Evolutionary conservation across 2,329 filamentous ascomycete species (phyloP).

Genomic region (Aspergillus bombycis): DNA sequence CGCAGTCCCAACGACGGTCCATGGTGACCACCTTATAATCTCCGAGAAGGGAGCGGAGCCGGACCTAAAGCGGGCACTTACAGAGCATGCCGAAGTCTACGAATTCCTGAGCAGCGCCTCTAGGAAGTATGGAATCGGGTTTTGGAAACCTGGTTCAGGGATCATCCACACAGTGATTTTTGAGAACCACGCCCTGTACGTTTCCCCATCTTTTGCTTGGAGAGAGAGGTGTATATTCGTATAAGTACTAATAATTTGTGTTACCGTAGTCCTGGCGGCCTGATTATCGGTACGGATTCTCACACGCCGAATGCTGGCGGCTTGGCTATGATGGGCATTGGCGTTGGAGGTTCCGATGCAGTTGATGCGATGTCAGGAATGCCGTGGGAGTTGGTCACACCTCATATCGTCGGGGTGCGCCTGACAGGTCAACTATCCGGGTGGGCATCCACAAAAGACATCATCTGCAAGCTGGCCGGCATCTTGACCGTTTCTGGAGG

Average conservation of each 20-base stretch:
- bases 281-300: slow-evolving; percentile 93
- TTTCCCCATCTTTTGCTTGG: too few species aligned
- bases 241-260: too few species aligned
- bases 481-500: slow-evolving; percentile 95
- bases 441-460: slow-evolving; percentile 91
- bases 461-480: slow-evolving; percentile 93
- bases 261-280: slow-evolving; percentile 69
- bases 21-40: slow-evolving; percentile 46
- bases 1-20: slow-evolving; percentile 43
- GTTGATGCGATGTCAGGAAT: slow-evolving; percentile 36
- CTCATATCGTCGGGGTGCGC: slow-evolving; percentile 12
- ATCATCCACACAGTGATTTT: too few species aligned
- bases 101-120: slow-evolving; percentile 43
- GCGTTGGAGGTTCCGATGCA: slow-evolving; percentile 93
- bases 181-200: too few species aligned
- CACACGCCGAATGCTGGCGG: slow-evolving; percentile 95
- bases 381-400: too few species aligned
- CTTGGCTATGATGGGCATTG: slow-evolving; percentile 89
- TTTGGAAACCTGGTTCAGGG: slow-evolving; percentile 39
- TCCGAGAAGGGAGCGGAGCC: slow-evolving; percentile 16
- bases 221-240: too few species aligned
- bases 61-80: slow-evolving; percentile 31
- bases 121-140: slow-evolving; percentile 52
- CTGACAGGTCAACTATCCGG: slow-evolving; percentile 61
- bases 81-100: slow-evolving; percentile 43